Percentiles rank a stretch among this genome's conserved stretches.
Conservation (phyloP, 495 filamentous ascomycete species). For the Hypoxylon cercidicola region DNA sequence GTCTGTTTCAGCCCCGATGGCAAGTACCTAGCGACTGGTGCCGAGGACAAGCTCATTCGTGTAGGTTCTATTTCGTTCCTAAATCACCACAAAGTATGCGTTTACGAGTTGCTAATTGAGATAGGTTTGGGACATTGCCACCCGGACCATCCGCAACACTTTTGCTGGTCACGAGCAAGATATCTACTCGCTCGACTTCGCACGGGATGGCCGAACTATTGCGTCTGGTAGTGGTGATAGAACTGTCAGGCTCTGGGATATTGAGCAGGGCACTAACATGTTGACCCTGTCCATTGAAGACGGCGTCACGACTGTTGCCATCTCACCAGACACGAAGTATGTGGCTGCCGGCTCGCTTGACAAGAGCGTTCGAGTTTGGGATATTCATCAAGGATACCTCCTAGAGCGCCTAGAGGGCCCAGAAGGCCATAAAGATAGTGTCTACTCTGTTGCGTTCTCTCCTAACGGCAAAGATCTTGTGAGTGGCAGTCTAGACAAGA, state of each 20-base stretch:
- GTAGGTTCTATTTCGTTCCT: constrained; percentile 61
- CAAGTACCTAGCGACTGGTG: constrained; percentile 86
- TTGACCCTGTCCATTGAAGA: constrained; percentile 87
- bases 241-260: constrained; percentile 90
- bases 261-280: constrained; percentile 76
- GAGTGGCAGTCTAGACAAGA: constrained; percentile 90
- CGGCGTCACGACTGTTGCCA: constrained; percentile 90
- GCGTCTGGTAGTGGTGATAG: constrained; percentile 89
- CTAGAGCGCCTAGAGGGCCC: constrained; percentile 85
- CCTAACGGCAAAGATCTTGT: constrained; percentile 88
- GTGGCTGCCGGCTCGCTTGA: constrained; percentile 90
- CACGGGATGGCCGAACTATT: constrained; percentile 85
- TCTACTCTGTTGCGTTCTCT: constrained; percentile 92
- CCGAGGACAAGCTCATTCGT: constrained; percentile 90
- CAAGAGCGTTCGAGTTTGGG: constrained; percentile 92
- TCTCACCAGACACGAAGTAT: constrained; percentile 86
- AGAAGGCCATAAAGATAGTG: constrained; percentile 90
- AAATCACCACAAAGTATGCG: background rate
- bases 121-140: constrained; percentile 88
- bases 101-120: constrained; percentile 19
- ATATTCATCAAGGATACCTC: constrained; percentile 80
- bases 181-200: constrained; percentile 93
- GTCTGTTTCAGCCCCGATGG: constrained; percentile 95
- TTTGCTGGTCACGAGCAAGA: constrained; percentile 91
- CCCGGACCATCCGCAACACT: constrained; percentile 78